Percentiles rank a stretch among this genome's conserved stretches.
phyloP scores from a whole-genome alignment of 495 filamentous ascomycete genomes.

The Aspergillus asperescens region DNA sequence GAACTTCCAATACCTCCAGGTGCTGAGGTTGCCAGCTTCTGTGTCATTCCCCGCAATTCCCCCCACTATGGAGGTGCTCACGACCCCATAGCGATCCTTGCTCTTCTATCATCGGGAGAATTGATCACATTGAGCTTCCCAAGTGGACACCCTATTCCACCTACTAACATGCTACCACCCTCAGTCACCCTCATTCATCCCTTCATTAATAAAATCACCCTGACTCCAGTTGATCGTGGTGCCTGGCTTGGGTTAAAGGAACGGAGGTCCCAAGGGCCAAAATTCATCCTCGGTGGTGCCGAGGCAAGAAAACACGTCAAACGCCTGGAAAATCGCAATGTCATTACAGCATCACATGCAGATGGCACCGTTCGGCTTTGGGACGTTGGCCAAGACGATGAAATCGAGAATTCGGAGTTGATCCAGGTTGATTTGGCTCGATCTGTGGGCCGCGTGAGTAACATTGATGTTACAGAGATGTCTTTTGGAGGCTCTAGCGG shows the following conservation, averaged over 20 bases:
- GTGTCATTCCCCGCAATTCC: constrained; percentile 69
- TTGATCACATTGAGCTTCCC: constrained; percentile 85
- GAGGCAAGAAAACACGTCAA: constrained; percentile 61
- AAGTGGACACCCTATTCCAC: constrained; percentile 79
- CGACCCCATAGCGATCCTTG: constrained; percentile 81
- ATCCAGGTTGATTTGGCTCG: constrained; percentile 81
- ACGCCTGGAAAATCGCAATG: constrained; percentile 71
- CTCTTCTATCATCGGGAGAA: constrained; percentile 78
- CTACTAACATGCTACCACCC: constrained; percentile 84
- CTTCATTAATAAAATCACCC: constrained; percentile 63
- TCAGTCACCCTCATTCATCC: constrained; percentile 82
- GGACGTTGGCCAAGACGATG: constrained; percentile 86
- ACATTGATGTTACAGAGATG: constrained; percentile 68
- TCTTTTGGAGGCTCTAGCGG: constrained; percentile 70
- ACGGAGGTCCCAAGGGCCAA: constrained; percentile 64
- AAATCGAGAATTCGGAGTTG: constrained; percentile 78
- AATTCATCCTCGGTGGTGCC: constrained; percentile 69
- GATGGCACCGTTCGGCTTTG: constrained; percentile 85
- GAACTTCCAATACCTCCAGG: constrained; percentile 74
- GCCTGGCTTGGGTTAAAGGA: constrained; percentile 89
- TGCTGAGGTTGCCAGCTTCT: constrained; percentile 75
- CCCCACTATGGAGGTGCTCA: constrained; percentile 83
- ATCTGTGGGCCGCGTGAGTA: constrained; percentile 74
- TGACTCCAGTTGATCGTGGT: constrained; percentile 65
- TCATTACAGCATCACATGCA: constrained; percentile 76